Conservation (phyloP, 495 filamentous ascomycete genomes). For the Penicillium fimorum region DNA sequence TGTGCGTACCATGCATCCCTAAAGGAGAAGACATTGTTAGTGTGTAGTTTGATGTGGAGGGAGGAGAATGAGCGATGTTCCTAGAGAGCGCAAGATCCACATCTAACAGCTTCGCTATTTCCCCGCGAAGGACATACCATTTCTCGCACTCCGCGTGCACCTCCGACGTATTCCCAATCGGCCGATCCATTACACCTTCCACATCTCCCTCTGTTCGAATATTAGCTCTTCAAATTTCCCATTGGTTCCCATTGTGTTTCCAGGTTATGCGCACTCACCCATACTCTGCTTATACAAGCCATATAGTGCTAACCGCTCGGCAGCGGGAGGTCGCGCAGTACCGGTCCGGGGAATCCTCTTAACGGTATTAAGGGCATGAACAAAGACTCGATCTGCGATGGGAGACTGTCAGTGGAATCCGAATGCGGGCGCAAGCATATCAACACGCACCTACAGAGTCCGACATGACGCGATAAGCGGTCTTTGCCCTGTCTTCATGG, state of each 20-base stretch:
- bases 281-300: slow-evolving; percentile 98
- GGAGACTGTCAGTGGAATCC: not conserved
- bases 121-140: slow-evolving; percentile 45
- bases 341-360: slow-evolving; percentile 95
- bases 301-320: slow-evolving; percentile 87
- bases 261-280: slow-evolving; percentile 46
- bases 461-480: slow-evolving; percentile 45
- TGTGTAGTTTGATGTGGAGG: not conserved
- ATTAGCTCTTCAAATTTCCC: slow-evolving; percentile 8
- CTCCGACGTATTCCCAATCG: slow-evolving; percentile 55
- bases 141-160: slow-evolving; percentile 58
- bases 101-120: not conserved
- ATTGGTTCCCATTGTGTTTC: not conserved
- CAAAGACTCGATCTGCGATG: slow-evolving; percentile 85
- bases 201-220: slow-evolving; percentile 76
- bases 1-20: slow-evolving; percentile 92
- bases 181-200: slow-evolving; percentile 84
- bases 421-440: not conserved
- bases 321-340: slow-evolving; percentile 78
- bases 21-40: slow-evolving; percentile 1
- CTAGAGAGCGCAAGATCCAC: not conserved
- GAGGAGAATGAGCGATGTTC: not conserved
- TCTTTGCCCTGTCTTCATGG: slow-evolving; percentile 37
- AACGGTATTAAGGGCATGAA: slow-evolving; percentile 96
- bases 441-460: slow-evolving; percentile 54